Base-by-base conservation (phyloP, 768 basidiomycete species). In the Mycena amicta region DNA sequence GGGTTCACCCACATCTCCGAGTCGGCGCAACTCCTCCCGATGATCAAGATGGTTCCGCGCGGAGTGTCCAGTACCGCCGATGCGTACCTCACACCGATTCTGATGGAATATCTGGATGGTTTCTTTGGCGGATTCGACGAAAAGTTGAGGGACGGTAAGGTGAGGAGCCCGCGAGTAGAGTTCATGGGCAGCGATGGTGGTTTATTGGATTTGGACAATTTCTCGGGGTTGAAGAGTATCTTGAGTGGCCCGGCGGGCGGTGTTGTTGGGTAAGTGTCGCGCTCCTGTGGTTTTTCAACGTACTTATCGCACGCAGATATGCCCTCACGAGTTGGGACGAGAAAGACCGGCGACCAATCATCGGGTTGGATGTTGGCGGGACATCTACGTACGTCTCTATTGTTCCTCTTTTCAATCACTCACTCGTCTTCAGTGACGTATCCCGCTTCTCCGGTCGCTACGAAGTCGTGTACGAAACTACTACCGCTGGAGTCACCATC, bases 161-260 rank as follows among this genome's bases (percentile, higher is more conserved):
- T 85, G 56, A 74, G 75, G 39, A 86, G 84, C 56, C 86, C 87
- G 1, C 76, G 92, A 2, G 93, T 97, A 29, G 94, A 95, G 69
- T 98, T 98, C 69, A 98, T 98, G 96, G 90, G 89, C 31, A 92
- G 90, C 54, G 95, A 98, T 67, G 96, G 93, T 4, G 92, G 92
- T 5, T 75, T 95, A 11, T 75, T 93, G 23, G 90, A 93, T 68
- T 73, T 90, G 13, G 72, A 83, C 57, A 90, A 92, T 67, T 98
- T 98, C 71, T 93, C 92, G 0, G 96, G 95, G 0, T 74, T 98
- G 65, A 95, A 95, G 80, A 93, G 90, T 62, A 95, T 98, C 62
- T 73, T 97, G 33, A 94, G 92, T 65, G 93, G 92, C 2, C 96
- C 95, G 0, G 96, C 95, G 0, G 95, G 95, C 2, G 95, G 95